Percentiles rank a stretch among this genome's conserved stretches.
These are phyloP conservation scores for Penicillium decumbens DNA, from an alignment of 2,329 filamentous ascomycete species.

Conservation along the genomic window DNA sequence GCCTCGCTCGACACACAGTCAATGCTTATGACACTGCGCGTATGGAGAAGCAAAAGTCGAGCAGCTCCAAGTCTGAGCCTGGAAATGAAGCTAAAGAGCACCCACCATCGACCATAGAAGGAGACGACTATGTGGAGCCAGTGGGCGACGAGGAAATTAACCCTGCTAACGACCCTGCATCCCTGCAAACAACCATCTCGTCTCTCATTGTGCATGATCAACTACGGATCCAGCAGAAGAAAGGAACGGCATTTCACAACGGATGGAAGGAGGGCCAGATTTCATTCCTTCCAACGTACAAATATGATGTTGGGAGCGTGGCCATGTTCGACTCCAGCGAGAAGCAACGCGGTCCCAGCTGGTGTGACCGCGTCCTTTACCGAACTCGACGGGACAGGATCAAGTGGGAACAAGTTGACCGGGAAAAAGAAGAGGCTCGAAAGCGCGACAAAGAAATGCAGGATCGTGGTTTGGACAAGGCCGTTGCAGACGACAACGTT, in stretches of 20 bases:
- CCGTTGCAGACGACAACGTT: conserved; percentile 71
- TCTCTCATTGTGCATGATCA: conserved; percentile 90
- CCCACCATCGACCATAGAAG: neutral
- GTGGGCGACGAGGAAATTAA: conserved; percentile 61
- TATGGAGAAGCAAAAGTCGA: conserved; percentile 24
- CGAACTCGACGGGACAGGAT: conserved; percentile 68
- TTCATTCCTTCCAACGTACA: conserved; percentile 88
- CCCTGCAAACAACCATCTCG: conserved; percentile 79
- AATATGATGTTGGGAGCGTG: conserved; percentile 93
- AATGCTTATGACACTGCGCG: conserved; percentile 66
- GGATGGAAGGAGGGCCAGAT: conserved; percentile 90
- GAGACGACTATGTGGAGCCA: conserved; percentile 8
- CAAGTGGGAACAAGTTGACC: conserved; percentile 58
- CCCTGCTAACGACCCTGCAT: conserved; percentile 71
- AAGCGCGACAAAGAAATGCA: conserved; percentile 82
- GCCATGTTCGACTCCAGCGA: conserved; percentile 92
- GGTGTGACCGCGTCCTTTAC: conserved; percentile 93
- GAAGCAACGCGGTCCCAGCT: conserved; percentile 86
- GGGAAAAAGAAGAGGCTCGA: conserved; percentile 62
- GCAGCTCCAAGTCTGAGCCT: neutral
- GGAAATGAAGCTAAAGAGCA: neutral
- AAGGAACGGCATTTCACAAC: conserved; percentile 78
- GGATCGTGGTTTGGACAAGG: conserved; percentile 67
- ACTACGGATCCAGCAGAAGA: conserved; percentile 66
- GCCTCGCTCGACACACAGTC: conserved; percentile 75